phyloP scores from a whole-genome alignment of 768 basidiomycete species.

The Naematelia encephala region DNA sequence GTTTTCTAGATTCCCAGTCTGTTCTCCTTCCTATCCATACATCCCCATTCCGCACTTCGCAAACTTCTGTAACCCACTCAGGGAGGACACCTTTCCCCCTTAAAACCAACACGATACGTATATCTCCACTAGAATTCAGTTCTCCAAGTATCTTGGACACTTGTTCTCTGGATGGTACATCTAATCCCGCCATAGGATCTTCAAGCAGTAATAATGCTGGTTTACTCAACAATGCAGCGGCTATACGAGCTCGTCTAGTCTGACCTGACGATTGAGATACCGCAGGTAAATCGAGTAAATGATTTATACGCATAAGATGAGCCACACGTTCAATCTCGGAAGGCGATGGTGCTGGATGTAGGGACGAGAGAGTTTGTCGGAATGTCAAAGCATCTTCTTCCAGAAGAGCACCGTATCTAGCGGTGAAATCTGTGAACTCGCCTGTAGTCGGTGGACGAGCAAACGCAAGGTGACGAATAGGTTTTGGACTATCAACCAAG shows the following conservation, averaged over 20 bases:
- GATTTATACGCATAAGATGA: slow-evolving; percentile 58
- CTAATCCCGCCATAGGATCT: slow-evolving; percentile 62
- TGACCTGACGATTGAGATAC: slow-evolving; percentile 89
- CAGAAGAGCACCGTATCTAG: slow-evolving; percentile 80
- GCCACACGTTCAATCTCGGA: slow-evolving; percentile 59
- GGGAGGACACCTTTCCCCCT: slow-evolving; percentile 44
- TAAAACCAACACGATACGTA: slow-evolving; percentile 40
- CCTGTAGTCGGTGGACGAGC: slow-evolving; percentile 52
- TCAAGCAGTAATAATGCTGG: slow-evolving; percentile 81
- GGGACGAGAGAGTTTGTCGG: slow-evolving; percentile 59
- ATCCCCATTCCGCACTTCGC: slow-evolving; percentile 45
- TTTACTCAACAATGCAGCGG: slow-evolving; percentile 66
- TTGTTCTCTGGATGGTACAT: slow-evolving; percentile 39
- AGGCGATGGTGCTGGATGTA: slow-evolving; percentile 21
- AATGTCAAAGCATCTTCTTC: slow-evolving; percentile 80
- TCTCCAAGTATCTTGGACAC: slow-evolving; percentile 40
- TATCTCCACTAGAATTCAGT: slow-evolving; percentile 32
- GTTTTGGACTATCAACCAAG: slow-evolving; percentile 67
- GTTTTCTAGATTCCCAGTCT: slow-evolving; percentile 51
- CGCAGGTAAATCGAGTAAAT: slow-evolving; percentile 74
- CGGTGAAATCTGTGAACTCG: slow-evolving; percentile 88
- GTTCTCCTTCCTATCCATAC: slow-evolving; percentile 59
- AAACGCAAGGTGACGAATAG: slow-evolving; percentile 54
- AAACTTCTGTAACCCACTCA: slow-evolving; percentile 47
- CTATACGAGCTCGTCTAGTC: slow-evolving; percentile 77